Evolutionary conservation across 306 rosid species (phyloP).

Genomic region (Inga laurina): DNA sequence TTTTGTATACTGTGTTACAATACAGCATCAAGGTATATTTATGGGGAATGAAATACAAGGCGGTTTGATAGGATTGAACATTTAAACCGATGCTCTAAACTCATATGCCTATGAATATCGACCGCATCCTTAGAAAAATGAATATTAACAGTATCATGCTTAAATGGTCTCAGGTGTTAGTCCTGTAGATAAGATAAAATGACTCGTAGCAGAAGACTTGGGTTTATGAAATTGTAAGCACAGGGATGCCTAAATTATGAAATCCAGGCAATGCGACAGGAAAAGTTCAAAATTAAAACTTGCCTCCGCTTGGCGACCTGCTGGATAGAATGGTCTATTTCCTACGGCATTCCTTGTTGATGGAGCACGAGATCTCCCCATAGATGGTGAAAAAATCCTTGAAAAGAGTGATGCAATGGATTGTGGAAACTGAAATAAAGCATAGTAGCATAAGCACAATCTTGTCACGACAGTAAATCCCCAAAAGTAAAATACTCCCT

Average conservation of each 20-base stretch:
- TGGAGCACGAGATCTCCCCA: slow-evolving; percentile 61
- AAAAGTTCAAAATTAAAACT: slow-evolving; percentile 40
- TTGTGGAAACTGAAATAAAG: slow-evolving; percentile 69
- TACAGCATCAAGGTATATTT: background rate
- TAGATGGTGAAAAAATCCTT: slow-evolving; percentile 66
- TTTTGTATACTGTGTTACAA: background rate
- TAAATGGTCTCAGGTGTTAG: background rate
- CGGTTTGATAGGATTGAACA: background rate
- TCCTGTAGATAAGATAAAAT: slow-evolving; percentile 1
- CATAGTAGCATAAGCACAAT: slow-evolving; percentile 29
- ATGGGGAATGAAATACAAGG: background rate
- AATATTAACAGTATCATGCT: background rate
- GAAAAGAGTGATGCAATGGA: slow-evolving; percentile 69
- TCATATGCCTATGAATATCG: background rate
- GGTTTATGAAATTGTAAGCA: slow-evolving; percentile 12
- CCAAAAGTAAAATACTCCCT: slow-evolving; percentile 7
- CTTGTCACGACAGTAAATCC: slow-evolving; percentile 32
- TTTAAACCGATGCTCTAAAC: background rate
- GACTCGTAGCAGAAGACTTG: background rate
- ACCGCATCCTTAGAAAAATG: background rate
- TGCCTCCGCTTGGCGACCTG: slow-evolving; percentile 73
- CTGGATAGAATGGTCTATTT: slow-evolving; percentile 52
- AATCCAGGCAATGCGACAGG: slow-evolving; percentile 11
- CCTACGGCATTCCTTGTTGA: slow-evolving; percentile 61
- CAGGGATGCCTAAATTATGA: background rate